Base-by-base conservation (phyloP, 805 yeast genomes). In the Myxozyma neglecta region DNA sequence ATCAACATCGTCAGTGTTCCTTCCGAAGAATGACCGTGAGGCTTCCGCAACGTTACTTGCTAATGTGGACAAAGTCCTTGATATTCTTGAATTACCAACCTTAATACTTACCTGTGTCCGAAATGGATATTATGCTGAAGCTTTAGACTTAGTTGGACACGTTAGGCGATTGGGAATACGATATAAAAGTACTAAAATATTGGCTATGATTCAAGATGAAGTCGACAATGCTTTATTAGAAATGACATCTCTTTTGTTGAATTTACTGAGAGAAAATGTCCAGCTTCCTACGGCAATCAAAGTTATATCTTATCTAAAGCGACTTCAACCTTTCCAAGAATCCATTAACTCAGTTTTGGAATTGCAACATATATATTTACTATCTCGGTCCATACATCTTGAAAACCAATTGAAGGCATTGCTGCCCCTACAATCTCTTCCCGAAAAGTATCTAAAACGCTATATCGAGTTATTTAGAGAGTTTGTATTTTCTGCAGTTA, bases 61-160 rank as follows among this genome's bases (percentile, higher is more conserved):
- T 52, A 86, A 88, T 67, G 81, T 90, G 70, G 91, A 87, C 64
- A 83, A 85, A 44, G 79, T 92, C 10, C 81, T 87, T 63, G 96
- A 89, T 69, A 81, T 92, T 9, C 77, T 93, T 67, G 96, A 90
- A 70, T 76, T 94, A 39, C 97, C 99, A 1, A 81, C 96, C 1
- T 73, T 93, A 52, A 85, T 93, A 39, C 81, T 85, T 52, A 85
- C 92, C n/a, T 90, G 97, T 74, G 89, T 92, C 10, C 80, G 84
- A 52, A 87, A 88, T 51, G 97, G 97, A 0, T 89, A 88, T 70
- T 94, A 92, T 71, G 88, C 90, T 39, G 96, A 91, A 70, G 91
- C 97, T 9, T 81, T 93, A 40, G 96, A 93, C 72, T 82, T 93
- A 13, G 87, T 91, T 11, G 81, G 88, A 36, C 85, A 89, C 69